phyloP scores from a whole-genome alignment of 2,329 filamentous ascomycete genomes.

The Pleurostoma richardsiae region DNA sequence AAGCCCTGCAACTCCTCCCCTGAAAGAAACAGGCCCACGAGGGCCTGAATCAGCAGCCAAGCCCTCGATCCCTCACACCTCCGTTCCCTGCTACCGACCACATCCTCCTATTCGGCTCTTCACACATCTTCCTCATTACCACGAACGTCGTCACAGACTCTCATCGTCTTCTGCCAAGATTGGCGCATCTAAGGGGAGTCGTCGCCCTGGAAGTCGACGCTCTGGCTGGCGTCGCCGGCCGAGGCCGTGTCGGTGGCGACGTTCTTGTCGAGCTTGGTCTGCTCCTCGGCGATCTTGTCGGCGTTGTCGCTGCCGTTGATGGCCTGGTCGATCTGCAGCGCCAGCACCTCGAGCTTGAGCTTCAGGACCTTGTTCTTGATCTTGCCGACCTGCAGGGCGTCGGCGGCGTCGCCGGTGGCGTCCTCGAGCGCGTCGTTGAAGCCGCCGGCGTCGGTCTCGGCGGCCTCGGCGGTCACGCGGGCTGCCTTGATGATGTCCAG shows the following conservation, averaged over 20 bases:
- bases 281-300: constrained; percentile 37
- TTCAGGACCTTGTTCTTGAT: constrained; percentile 39
- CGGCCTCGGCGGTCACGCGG: constrained; percentile 42
- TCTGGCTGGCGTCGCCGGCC: constrained; percentile 27
- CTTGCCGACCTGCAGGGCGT: constrained; percentile 32
- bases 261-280: constrained; percentile 49
- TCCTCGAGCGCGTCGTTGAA: constrained; percentile 50
- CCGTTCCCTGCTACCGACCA: too few species aligned
- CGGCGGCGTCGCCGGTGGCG: constrained; percentile 33
- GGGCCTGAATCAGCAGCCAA: too few species aligned
- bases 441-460: constrained; percentile 42
- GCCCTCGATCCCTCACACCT: too few species aligned
- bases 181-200: constrained; percentile 1
- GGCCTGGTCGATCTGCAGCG: constrained; percentile 45
- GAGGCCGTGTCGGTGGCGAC: constrained; percentile 30
- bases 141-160: too few species aligned
- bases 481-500: constrained; percentile 46
- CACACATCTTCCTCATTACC: too few species aligned
- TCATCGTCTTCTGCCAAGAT: too few species aligned
- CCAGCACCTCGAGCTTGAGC: constrained; percentile 45
- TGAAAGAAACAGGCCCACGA: too few species aligned
- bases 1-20: too few species aligned
- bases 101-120: too few species aligned
- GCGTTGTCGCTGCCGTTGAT: constrained; percentile 36
- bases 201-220: constrained; percentile 26